A percentile compares a stretch with the other conserved stretches of the same genome.
These are phyloP conservation scores for Glycine soja DNA, from an alignment of 306 rosid genomes.

Conservation along the genomic window DNA sequence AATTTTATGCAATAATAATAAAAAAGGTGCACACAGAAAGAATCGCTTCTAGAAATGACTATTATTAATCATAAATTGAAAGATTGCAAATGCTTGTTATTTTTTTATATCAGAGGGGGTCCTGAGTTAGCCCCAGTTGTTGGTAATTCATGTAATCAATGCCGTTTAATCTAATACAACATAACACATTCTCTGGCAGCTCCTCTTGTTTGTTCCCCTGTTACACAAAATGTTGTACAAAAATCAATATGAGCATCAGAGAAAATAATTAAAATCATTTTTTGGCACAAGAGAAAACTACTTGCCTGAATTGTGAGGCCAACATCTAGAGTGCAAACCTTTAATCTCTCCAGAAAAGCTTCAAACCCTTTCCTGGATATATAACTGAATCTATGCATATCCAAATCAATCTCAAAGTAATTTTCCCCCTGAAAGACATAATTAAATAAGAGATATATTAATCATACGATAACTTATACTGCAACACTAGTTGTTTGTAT, in stretches of 20 bases:
- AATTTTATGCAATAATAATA: not conserved
- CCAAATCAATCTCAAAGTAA: slow-evolving; percentile 95
- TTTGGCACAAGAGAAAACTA: slow-evolving; percentile 6
- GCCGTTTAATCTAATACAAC: slow-evolving; percentile 88
- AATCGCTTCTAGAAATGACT: slow-evolving; percentile 45
- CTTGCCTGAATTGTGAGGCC: slow-evolving; percentile 98
- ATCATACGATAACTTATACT: not conserved
- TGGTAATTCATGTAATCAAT: slow-evolving; percentile 81
- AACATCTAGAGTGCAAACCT: slow-evolving; percentile 78
- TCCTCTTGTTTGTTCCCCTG: slow-evolving; percentile 97
- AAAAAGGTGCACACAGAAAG: not conserved
- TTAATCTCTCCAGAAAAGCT: slow-evolving; percentile 87
- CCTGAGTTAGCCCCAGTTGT: slow-evolving; percentile 73
- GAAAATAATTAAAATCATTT: slow-evolving; percentile 5
- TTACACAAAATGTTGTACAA: slow-evolving; percentile 30
- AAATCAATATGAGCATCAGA: slow-evolving; percentile 15
- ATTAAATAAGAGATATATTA: not conserved
- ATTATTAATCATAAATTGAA: slow-evolving; percentile 45
- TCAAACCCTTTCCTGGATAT: slow-evolving; percentile 97
- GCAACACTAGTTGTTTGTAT: not conserved
- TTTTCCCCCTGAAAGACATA: slow-evolving; percentile 73
- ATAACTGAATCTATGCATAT: slow-evolving; percentile 98
- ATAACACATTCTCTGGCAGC: slow-evolving; percentile 90
- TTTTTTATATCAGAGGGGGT: slow-evolving; percentile 48
- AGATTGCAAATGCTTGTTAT: slow-evolving; percentile 48